Conservation (phyloP, 306 rosid species). For the Pterocarpus santalinus region DNA sequence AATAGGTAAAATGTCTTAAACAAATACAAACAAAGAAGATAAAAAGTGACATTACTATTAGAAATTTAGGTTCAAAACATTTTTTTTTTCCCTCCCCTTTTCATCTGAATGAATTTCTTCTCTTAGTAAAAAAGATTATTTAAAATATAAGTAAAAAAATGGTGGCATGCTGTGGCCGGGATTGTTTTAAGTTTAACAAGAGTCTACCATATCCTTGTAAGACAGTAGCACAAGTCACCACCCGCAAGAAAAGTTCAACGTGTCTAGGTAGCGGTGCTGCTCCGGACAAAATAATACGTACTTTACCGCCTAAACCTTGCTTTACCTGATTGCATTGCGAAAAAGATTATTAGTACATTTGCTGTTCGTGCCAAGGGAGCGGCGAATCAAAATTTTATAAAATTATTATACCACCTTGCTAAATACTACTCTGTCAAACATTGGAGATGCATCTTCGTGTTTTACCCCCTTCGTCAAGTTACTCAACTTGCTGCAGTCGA, state of each 20-base stretch:
- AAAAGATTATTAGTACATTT: constrained; percentile 34
- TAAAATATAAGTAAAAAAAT: background rate
- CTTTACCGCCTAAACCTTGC: constrained; percentile 82
- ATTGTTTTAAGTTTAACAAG: constrained; percentile 7
- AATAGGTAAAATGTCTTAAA: too few species aligned
- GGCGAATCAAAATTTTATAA: constrained; percentile 5
- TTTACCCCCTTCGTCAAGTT: constrained; percentile 68
- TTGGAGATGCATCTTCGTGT: constrained; percentile 71
- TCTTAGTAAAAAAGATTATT: background rate
- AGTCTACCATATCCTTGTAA: constrained; percentile 92
- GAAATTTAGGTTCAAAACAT: too few species aligned
- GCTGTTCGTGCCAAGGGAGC: constrained; percentile 14
- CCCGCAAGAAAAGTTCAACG: constrained; percentile 82
- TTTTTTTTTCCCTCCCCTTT: background rate
- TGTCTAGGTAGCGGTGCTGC: constrained; percentile 89
- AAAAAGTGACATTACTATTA: too few species aligned
- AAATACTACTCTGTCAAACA: constrained; percentile 80
- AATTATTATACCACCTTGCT: constrained; percentile 63
- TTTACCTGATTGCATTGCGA: constrained; percentile 66
- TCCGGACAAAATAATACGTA: constrained; percentile 87
- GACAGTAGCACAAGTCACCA: constrained; percentile 85
- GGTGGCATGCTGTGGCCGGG: background rate
- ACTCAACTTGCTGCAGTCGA: constrained; percentile 68
- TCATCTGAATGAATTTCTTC: background rate
- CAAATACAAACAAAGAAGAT: too few species aligned